Percentiles rank a stretch among this genome's conserved stretches.
These are phyloP conservation scores for Penicillium coprophilum DNA, from an alignment of 495 filamentous ascomycete species.

Conservation along the genomic window DNA sequence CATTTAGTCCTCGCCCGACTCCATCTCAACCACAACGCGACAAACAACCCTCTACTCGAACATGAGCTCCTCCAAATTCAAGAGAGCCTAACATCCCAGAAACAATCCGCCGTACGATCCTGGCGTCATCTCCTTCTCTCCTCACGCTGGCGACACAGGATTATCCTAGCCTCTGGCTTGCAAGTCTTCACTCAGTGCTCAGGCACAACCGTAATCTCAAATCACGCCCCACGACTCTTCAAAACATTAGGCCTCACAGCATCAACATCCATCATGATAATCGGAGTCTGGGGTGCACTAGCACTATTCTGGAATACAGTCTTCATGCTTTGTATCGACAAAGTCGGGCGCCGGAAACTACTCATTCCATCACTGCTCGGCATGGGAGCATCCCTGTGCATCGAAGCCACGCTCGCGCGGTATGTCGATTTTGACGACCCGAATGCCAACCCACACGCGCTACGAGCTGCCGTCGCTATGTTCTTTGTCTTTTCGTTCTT, in stretches of 20 bases:
- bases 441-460: conserved; percentile 36
- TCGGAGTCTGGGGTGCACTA: conserved; percentile 53
- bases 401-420: conserved; percentile 46
- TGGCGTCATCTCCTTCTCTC: conserved; percentile 49
- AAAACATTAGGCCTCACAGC: conserved; percentile 47
- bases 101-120: conserved; percentile 28
- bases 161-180: conserved; percentile 53
- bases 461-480: conserved; percentile 57
- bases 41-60: conserved; percentile 44
- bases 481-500: conserved; percentile 58
- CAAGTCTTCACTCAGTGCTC: conserved; percentile 55
- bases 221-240: conserved; percentile 52
- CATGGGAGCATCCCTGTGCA: conserved; percentile 52
- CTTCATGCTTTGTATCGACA: conserved; percentile 54
- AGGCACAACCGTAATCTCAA: conserved; percentile 54
- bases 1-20: conserved; percentile 42
- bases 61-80: conserved; percentile 49
- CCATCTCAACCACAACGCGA: conserved; percentile 39
- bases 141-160: conserved; percentile 43
- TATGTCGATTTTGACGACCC: conserved; percentile 28
- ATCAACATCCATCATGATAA: conserved; percentile 50
- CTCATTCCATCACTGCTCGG: conserved; percentile 52
- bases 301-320: conserved; percentile 51
- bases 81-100: conserved; percentile 43
- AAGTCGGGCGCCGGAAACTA: conserved; percentile 51